Conservation (phyloP, 2,329 filamentous ascomycete species). For the Botrytis medusae region DNA sequence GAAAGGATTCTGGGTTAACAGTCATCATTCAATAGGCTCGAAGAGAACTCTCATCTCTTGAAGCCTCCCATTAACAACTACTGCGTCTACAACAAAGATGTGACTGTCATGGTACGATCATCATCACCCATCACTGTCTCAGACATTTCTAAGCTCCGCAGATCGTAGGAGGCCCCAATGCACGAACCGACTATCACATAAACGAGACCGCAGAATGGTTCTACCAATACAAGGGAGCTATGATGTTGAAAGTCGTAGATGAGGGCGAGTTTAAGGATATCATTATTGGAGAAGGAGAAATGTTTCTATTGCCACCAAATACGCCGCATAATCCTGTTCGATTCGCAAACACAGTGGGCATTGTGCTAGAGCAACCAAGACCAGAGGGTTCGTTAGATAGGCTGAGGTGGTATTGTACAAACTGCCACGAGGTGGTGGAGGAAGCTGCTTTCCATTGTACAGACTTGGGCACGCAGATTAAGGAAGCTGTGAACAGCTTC, state of each 20-base stretch:
- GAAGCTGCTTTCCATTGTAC: constrained; percentile 86
- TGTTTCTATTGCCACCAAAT: constrained; percentile 91
- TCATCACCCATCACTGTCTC: neutral
- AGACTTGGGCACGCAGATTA: constrained; percentile 91
- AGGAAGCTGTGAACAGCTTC: constrained; percentile 83
- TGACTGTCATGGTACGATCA: constrained; percentile 71
- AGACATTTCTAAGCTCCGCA: constrained; percentile 36
- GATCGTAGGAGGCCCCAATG: constrained; percentile 95
- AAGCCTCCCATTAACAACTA: constrained; percentile 95
- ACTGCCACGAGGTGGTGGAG: constrained; percentile 72
- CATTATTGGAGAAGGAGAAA: constrained; percentile 85
- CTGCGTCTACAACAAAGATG: constrained; percentile 84
- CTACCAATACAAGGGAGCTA: constrained; percentile 91
- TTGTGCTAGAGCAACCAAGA: constrained; percentile 85
- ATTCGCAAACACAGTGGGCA: constrained; percentile 89
- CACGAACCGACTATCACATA: constrained; percentile 97
- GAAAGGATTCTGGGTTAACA: constrained; percentile 11
- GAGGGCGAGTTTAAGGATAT: constrained; percentile 73
- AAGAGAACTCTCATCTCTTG: constrained; percentile 80
- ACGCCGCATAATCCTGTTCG: constrained; percentile 95
- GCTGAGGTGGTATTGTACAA: constrained; percentile 85
- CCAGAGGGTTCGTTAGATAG: constrained; percentile 69
- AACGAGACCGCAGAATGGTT: constrained; percentile 97
- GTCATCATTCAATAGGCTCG: constrained; percentile 61
- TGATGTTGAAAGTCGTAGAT: constrained; percentile 92